Conservation (phyloP, 148 eudicot genomes). For the Silene latifolia region DNA sequence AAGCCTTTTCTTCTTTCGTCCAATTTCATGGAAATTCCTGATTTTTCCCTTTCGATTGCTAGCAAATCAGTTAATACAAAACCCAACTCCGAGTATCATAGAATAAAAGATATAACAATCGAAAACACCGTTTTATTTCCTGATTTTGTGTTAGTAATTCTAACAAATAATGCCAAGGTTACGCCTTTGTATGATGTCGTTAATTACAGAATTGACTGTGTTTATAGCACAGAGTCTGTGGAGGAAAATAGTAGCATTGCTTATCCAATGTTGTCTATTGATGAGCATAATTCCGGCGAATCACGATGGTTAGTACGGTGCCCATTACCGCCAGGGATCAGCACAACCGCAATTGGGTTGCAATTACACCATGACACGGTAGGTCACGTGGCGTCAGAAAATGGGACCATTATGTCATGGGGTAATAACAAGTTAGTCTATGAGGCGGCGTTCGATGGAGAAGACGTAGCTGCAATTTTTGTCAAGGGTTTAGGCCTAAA, state of each 20-base stretch:
- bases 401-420: slow-evolving; percentile 43
- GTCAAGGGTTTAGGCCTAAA: slow-evolving; percentile 81
- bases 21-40: not conserved
- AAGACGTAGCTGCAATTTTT: slow-evolving; percentile 51
- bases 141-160: slow-evolving; percentile 57
- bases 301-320: slow-evolving; percentile 61
- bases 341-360: slow-evolving; percentile 42
- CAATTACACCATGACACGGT: slow-evolving; percentile 13
- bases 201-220: slow-evolving; percentile 41
- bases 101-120: slow-evolving; percentile 23
- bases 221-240: slow-evolving; percentile 27
- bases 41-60: not conserved
- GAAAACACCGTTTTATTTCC: slow-evolving; percentile 61
- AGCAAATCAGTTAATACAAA: not conserved
- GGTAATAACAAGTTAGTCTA: slow-evolving; percentile 46
- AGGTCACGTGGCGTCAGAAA: slow-evolving; percentile 6
- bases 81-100: not conserved
- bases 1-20: not conserved
- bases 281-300: slow-evolving; percentile 38
- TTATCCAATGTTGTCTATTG: slow-evolving; percentile 46
- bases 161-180: slow-evolving; percentile 18
- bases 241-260: slow-evolving; percentile 3
- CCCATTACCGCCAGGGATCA: slow-evolving; percentile 55
- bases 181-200: slow-evolving; percentile 14
- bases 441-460: slow-evolving; percentile 61